Base-by-base conservation (phyloP, 192 early-diverging fungal species). In the Coemansia sp. region DNA sequence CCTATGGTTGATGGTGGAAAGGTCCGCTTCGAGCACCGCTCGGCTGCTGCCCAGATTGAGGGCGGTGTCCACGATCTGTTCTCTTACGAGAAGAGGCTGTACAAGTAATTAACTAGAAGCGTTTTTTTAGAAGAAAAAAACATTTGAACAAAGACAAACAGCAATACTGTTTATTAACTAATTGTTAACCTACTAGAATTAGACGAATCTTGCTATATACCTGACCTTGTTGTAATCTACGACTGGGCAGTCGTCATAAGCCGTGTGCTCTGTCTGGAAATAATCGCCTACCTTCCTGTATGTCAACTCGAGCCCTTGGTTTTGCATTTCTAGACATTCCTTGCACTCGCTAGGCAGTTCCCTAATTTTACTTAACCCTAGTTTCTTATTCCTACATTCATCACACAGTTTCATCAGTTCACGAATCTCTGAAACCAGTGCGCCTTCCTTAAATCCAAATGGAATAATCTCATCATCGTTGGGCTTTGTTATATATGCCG, bases 51-150 rank as follows among this genome's bases (percentile, higher is more conserved):
- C 22, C 96, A 98, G 86, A 75, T 94, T 71, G 97, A 99, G 85
- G 97, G 97, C 51, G 95, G 95, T 77, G 97, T 99, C 52, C 96
- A 99, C 81, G 92, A 91, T 7, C 86, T 97, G 40, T 88, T 92
- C 85, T 89, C 88, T 18, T 96, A 88, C 74, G 95, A 96, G 84
- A 95, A 93, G 85, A 81, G 90, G 44, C 79, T 92, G 31, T 92
- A 90, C 82, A 77, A 77, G 71, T 83, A 78, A 67, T 38, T 8
- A 38, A 38, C 36, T 27, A 27, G 5, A 38, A 7, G 36, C 9
- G 36, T 57, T 31, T 57, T 57, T 57, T 57, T 31, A 1, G 7
- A n/a, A n/a, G n/a, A n/a, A n/a, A n/a, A 8, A 15, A 5, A 27
- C n/a, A n/a, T n/a, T n/a, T n/a, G n/a, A n/a, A n/a, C 12, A 46